Percentiles rank a stretch among this genome's conserved stretches.
phyloP scores from a whole-genome alignment of 2,329 filamentous ascomycete species.

The Diaporthe longicolla region DNA sequence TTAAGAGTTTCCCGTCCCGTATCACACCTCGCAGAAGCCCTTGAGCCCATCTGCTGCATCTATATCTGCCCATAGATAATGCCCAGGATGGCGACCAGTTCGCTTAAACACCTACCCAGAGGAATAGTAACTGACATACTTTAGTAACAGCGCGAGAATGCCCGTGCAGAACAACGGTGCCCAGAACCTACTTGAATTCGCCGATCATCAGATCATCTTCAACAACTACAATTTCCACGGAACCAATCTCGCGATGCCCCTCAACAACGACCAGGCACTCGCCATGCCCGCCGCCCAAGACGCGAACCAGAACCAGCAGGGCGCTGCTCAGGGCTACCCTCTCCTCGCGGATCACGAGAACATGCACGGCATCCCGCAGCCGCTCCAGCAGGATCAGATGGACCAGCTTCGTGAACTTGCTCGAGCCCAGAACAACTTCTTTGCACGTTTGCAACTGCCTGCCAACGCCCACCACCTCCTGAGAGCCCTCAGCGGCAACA shows the following conservation, averaged over 20 bases:
- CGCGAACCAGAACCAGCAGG: background rate
- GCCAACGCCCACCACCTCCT: background rate
- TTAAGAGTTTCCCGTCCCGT: too few species aligned
- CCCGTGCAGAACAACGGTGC: background rate
- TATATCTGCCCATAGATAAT: too few species aligned
- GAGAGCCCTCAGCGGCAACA: background rate
- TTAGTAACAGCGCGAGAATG: background rate
- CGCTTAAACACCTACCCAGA: too few species aligned
- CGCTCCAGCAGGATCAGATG: background rate
- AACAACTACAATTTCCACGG: background rate
- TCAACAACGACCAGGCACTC: background rate
- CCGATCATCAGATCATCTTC: background rate
- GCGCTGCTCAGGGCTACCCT: background rate
- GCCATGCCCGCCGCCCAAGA: background rate
- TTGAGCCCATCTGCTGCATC: too few species aligned
- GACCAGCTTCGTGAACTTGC: rapidly evolving
- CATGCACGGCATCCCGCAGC: background rate
- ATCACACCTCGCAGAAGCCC: too few species aligned
- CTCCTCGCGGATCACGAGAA: background rate
- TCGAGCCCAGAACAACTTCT: background rate
- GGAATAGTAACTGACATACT: background rate
- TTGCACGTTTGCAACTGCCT: background rate
- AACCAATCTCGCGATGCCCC: background rate
- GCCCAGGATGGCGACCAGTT: too few species aligned
- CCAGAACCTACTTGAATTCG: too few species aligned